phyloP scores from a whole-genome alignment of 2,329 filamentous ascomycete species.

The Beauveria rudraprayagi region DNA sequence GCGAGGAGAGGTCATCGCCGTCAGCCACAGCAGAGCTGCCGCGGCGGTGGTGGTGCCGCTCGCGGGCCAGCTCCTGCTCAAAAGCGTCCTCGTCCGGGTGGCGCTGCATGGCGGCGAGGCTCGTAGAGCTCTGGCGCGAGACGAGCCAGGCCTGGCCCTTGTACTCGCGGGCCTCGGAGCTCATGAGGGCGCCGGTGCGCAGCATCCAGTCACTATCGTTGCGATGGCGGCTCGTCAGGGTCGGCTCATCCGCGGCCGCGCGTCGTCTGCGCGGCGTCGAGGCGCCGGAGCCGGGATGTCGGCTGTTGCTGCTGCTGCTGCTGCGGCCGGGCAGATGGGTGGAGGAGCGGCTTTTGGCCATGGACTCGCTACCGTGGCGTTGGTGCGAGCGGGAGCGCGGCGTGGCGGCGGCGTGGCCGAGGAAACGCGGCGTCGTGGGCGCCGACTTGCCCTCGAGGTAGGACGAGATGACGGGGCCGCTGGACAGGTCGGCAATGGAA shows the following conservation, averaged over 20 bases:
- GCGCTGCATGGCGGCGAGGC: conserved; percentile 39
- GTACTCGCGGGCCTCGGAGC: conserved; percentile 53
- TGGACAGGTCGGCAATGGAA: conserved; percentile 34
- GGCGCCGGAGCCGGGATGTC: conserved; percentile 19
- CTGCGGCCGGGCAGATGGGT: conserved; percentile 38
- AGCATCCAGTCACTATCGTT: conserved; percentile 58
- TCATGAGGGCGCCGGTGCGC: conserved; percentile 54
- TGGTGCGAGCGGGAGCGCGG: conserved; percentile 39
- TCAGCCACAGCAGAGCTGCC: conserved; percentile 34
- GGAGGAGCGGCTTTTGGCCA: conserved; percentile 57
- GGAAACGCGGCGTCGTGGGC: conserved; percentile 55
- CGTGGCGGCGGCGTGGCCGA: conserved; percentile 48
- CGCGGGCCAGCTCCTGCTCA: conserved; percentile 42
- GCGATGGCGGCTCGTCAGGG: conserved; percentile 26
- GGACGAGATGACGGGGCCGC: conserved; percentile 28
- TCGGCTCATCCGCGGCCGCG: conserved; percentile 24
- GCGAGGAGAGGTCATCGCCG: conserved; percentile 26
- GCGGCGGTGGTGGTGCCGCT: conserved; percentile 36
- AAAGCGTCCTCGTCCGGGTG: conserved; percentile 46
- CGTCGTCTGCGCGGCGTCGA: conserved; percentile 28
- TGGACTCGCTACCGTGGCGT: conserved; percentile 28
- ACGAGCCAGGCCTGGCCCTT: conserved; percentile 64
- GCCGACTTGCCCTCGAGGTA: conserved; percentile 56
- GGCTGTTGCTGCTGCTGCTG: conserved; percentile 8
- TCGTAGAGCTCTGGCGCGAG: conserved; percentile 58